Evolutionary conservation across 1,139 yeast species (phyloP), one percentile per base, ranked within the genome.

Genomic region (Meyerozyma elateridarum): DNA sequence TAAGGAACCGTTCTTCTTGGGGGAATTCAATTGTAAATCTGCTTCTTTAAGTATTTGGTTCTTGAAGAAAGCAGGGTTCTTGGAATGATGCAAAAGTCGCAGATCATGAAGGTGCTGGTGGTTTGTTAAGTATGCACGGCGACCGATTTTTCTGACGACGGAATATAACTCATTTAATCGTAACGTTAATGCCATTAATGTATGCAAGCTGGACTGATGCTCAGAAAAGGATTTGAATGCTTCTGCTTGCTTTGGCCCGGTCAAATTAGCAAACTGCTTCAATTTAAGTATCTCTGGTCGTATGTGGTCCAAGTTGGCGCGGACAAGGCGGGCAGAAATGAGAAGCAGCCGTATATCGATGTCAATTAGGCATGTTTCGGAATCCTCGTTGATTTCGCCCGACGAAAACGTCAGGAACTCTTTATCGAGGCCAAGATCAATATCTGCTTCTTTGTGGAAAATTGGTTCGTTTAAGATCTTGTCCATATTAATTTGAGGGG

Each of bases 1-100:
- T 15, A 77, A 48, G 12, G 72, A 61, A 8, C 76, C 76, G 43
- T 74, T 77, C 40, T 70, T 75, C 42, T 62, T 74, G 9, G 73
- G 51, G 4, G 62, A 54, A 35, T 65, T 65, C 49, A 75, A 72
- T 27, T 58, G 51, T 4, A 64, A 70, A 21, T 70, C 72, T 40
- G 72, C 53, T 12, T 54, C 53, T 9, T 50, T 55, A 27, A 76
- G 45, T 2, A 61, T 36, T 26, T 39, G 49, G 29, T 37, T 41
- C 36, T 51, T 62, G 44, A 53, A 67, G 36, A 46, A 60, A 5
- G 48, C 38, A 2, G 46, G 44, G 31, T 58, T 59, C 26, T 48
- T 51, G 18, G 60, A 44, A 26, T 55, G 58, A 22, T 46, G 44
- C 11, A 56, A 38, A 25, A 68, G 55, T 37, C 64, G 65, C 18